phyloP scores from a whole-genome alignment of 1,139 yeast genomes.

The Yamadazyma epiphylla region DNA sequence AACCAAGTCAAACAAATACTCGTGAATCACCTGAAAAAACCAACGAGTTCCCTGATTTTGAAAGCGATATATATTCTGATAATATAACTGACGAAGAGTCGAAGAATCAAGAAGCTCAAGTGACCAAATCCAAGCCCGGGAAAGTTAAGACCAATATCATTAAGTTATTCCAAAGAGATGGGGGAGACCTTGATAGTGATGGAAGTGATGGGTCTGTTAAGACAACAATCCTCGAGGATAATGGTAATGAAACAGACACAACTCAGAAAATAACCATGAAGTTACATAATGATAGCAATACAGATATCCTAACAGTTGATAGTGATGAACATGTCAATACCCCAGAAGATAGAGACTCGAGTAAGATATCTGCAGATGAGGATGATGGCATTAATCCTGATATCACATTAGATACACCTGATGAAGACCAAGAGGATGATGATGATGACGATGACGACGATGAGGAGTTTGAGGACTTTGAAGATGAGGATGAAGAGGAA shows the following conservation, averaged over 20 bases:
- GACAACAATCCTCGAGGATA: constrained; percentile 8
- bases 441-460: constrained; percentile 17
- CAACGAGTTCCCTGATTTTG: neutral
- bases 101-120: constrained; percentile 1
- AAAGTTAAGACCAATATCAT: constrained; percentile 8
- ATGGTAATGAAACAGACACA: constrained; percentile 9
- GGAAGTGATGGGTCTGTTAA: constrained; percentile 12
- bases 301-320: neutral
- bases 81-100: neutral
- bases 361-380: neutral
- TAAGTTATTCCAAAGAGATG: constrained; percentile 11
- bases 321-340: neutral
- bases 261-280: constrained; percentile 12
- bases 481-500: constrained; percentile 20
- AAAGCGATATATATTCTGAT: neutral
- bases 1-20: neutral
- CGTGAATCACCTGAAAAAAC: neutral
- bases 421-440: constrained; percentile 9
- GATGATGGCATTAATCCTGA: neutral
- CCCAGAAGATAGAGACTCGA: too few relatives aligned
- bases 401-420: neutral
- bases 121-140: constrained; percentile 6
- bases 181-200: constrained; percentile 7
- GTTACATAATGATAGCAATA: neutral
- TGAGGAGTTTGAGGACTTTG: constrained; percentile 16